These are phyloP conservation scores for Monilinia fructicola DNA, from an alignment of 2,329 filamentous ascomycete species.

Conservation along the genomic window DNA sequence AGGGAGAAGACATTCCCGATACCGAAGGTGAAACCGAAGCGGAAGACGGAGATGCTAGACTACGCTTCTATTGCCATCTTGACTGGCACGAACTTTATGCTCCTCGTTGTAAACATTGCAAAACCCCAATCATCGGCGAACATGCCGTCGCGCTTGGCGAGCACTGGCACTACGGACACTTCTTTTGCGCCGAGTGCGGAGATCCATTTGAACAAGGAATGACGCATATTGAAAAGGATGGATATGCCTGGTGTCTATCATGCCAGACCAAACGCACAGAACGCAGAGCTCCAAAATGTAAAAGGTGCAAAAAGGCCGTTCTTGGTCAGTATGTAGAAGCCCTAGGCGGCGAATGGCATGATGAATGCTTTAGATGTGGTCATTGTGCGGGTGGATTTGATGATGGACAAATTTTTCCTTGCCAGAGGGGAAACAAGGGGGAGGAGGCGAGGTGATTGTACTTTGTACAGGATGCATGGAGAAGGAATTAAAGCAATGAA, in stretches of 20 bases:
- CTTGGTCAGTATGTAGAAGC: slow-evolving; percentile 88
- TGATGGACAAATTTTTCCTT: slow-evolving; percentile 64
- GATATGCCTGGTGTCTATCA: slow-evolving; percentile 92
- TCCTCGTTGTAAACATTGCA: slow-evolving; percentile 92
- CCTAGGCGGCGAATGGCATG: slow-evolving; percentile 90
- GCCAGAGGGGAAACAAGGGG: slow-evolving; percentile 43
- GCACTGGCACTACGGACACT: slow-evolving; percentile 97
- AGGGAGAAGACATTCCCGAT: slow-evolving; percentile 60
- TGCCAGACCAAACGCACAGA: slow-evolving; percentile 93
- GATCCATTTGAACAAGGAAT: slow-evolving; percentile 79
- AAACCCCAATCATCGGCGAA: slow-evolving; percentile 93
- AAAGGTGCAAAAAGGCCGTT: slow-evolving; percentile 78
- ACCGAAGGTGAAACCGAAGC: slow-evolving; percentile 62
- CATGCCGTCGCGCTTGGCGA: slow-evolving; percentile 89
- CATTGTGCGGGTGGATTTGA: slow-evolving; percentile 60
- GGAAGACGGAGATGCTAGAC: slow-evolving; percentile 69
- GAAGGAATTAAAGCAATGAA: slow-evolving; percentile 54
- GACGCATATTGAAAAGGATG: slow-evolving; percentile 87
- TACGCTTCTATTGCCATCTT: slow-evolving; percentile 95
- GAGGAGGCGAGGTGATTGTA: slow-evolving; percentile 52
- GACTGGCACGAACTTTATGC: slow-evolving; percentile 96
- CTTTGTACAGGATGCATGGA: slow-evolving; percentile 62
- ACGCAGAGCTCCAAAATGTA: slow-evolving; percentile 82
- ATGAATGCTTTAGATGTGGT: slow-evolving; percentile 82
- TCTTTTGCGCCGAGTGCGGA: slow-evolving; percentile 98